A percentile compares a stretch with the other conserved stretches of the same genome.
These are phyloP conservation scores for Inga oerstediana DNA, from an alignment of 306 rosid species.

Conservation along the genomic window DNA sequence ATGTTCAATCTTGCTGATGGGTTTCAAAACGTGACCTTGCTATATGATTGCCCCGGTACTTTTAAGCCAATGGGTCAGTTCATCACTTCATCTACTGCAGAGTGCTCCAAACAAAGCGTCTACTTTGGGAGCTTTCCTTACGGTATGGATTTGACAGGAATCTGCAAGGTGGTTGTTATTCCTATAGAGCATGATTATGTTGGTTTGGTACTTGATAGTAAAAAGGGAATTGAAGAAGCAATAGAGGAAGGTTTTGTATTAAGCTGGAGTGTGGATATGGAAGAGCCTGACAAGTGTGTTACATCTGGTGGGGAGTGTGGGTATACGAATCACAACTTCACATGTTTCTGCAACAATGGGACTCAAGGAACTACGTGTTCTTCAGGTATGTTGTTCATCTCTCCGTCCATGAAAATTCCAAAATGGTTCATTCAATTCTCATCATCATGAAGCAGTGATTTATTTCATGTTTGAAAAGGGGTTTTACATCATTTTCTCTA, in stretches of 20 bases:
- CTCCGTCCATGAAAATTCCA: too few relatives aligned
- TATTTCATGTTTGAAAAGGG: too few relatives aligned
- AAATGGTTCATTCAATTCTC: too few relatives aligned
- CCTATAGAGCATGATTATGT: not conserved
- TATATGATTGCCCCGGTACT: not conserved
- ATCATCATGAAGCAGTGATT: not conserved
- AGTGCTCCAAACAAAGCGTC: not conserved
- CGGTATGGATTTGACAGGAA: not conserved
- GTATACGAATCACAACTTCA: not conserved
- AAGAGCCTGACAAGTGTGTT: not conserved
- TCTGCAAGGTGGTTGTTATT: not conserved
- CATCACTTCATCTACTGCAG: not conserved
- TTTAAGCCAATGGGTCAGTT: not conserved
- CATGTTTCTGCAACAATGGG: not conserved
- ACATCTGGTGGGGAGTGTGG: not conserved
- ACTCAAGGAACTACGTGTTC: not conserved
- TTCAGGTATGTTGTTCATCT: not conserved
- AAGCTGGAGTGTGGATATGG: not conserved
- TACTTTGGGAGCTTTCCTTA: not conserved
- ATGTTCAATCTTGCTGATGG: not conserved
- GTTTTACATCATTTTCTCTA: too few relatives aligned
- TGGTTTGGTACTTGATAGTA: rapidly evolving
- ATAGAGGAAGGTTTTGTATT: not conserved
- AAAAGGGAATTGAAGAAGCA: not conserved
- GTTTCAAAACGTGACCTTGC: not conserved